These are phyloP conservation scores for Lasiosphaeria ovina DNA, from an alignment of 495 filamentous ascomycete species.

Conservation along the genomic window DNA sequence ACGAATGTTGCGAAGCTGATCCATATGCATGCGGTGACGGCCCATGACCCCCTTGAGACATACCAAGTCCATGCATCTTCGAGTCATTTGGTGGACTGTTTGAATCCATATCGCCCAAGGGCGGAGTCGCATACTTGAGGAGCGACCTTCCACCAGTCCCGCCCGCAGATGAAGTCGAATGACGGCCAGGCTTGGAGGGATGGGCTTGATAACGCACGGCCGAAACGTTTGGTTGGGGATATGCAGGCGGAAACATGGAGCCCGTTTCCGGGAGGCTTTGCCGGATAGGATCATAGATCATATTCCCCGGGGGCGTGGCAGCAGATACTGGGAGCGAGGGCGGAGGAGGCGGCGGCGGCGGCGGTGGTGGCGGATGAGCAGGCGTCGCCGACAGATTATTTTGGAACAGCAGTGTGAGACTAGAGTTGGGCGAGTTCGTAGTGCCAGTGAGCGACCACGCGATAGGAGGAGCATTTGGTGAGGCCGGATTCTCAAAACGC, in stretches of 20 bases:
- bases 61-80: slow-evolving; percentile 27
- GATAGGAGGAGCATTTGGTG: slow-evolving; percentile 53
- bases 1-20: slow-evolving; percentile 31
- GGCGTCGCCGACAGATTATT: slow-evolving; percentile 32
- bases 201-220: slow-evolving; percentile 40
- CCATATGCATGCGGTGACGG: slow-evolving; percentile 25
- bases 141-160: slow-evolving; percentile 34
- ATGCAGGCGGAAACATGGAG: slow-evolving; percentile 44
- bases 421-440: slow-evolving; percentile 77
- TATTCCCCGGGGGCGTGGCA: slow-evolving; percentile 48
- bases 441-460: slow-evolving; percentile 79
- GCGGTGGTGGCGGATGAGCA: slow-evolving; percentile 15
- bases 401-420: slow-evolving; percentile 70
- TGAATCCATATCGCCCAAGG: slow-evolving; percentile 30
- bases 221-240: slow-evolving; percentile 47
- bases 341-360: slow-evolving; percentile 21
- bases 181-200: slow-evolving; percentile 20
- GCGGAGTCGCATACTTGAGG: slow-evolving; percentile 36
- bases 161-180: slow-evolving; percentile 23
- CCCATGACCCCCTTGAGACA: slow-evolving; percentile 16
- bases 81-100: slow-evolving; percentile 21
- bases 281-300: slow-evolving; percentile 53
- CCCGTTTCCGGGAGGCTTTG: slow-evolving; percentile 44
- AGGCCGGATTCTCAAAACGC: slow-evolving; percentile 35
- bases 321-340: slow-evolving; percentile 32